A percentile compares a stretch with the other conserved stretches of the same genome.
Evolutionary conservation across 805 yeast genomes (phyloP).

Genomic region (Suhomyces vadensis): DNA sequence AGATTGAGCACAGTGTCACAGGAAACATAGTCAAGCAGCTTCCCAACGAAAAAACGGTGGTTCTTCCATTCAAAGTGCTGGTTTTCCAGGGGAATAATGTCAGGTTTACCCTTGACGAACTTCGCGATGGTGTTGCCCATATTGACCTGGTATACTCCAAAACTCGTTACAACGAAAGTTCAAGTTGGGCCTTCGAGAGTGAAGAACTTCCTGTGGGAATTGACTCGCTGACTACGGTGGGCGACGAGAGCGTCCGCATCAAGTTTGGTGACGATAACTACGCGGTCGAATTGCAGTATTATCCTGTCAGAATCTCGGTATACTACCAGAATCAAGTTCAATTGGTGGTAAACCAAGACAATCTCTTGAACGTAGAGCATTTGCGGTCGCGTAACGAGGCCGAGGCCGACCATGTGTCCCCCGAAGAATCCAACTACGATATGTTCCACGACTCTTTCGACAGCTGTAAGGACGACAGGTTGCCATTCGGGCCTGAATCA

Average conservation of each 20-base stretch:
- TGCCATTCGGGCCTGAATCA: constrained; percentile 88
- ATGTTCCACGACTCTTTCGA: constrained; percentile 70
- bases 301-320: constrained; percentile 54
- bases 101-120: constrained; percentile 69
- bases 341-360: constrained; percentile 64
- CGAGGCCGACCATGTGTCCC: constrained; percentile 37
- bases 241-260: neutral
- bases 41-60: constrained; percentile 17
- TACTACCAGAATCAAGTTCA: constrained; percentile 46
- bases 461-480: constrained; percentile 57
- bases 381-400: constrained; percentile 47
- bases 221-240: neutral
- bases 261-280: neutral
- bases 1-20: constrained; percentile 30
- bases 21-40: constrained; percentile 50
- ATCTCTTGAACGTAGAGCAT: constrained; percentile 82
- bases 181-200: constrained; percentile 55
- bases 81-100: constrained; percentile 58
- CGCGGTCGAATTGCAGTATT: constrained; percentile 34
- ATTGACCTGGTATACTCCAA: constrained; percentile 14
- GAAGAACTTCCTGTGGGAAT: neutral
- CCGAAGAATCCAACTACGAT: constrained; percentile 64
- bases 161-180: constrained; percentile 61
- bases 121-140: constrained; percentile 24
- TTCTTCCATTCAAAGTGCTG: constrained; percentile 59